Evolutionary conservation across 305 asterid genomes (phyloP), one percentile per base, ranked within the genome.

Genomic region (Solanum chacoense): DNA sequence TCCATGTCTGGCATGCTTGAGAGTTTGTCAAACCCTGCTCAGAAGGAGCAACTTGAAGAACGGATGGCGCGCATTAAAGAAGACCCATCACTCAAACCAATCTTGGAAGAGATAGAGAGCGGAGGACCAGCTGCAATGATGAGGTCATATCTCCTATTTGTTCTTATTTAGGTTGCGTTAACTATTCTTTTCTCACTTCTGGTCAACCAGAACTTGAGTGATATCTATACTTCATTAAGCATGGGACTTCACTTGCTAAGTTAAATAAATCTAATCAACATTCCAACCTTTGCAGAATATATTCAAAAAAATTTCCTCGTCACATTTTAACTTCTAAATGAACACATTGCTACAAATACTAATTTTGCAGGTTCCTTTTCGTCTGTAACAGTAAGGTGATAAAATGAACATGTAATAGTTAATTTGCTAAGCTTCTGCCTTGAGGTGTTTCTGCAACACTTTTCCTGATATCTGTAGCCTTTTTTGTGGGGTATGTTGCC

Each of bases 61-160:
- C 90, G 98, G 86, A 95, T 97, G 98, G 73, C 96, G n/a, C 95
- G 92, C 65, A 92, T 97, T 88, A 96, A 93, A 89, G 98, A 96
- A 88, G 99, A 97, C 90, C 99, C 99, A 16, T 96, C 99, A n/a
- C 91, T 97, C 94, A 97, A 96, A 91, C 99, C 97, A 90, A 96
- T 97, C 91, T 89, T 97, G 92, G 98, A 97, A 45, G 99, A 97
- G 94, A 96, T 97, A 45, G 99, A 97, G 91, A 93, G 72, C 84
- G 99, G 99, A 84, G 99, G 99, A 78, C 99, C 99, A 81, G 95
- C 99, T 92, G 99, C 99, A 45, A 97, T 97, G 99, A 97, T 97
- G 99, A 97, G 98, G 99, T 97, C 35, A 63, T 77, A 63, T 40
- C 29, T 40, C 38, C 72, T 72, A 86, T 40, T 86, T 72, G n/a